A percentile compares a stretch with the other conserved stretches of the same genome.
These are phyloP conservation scores for Amanita polypyramis DNA, from an alignment of 768 basidiomycete genomes.

Conservation along the genomic window DNA sequence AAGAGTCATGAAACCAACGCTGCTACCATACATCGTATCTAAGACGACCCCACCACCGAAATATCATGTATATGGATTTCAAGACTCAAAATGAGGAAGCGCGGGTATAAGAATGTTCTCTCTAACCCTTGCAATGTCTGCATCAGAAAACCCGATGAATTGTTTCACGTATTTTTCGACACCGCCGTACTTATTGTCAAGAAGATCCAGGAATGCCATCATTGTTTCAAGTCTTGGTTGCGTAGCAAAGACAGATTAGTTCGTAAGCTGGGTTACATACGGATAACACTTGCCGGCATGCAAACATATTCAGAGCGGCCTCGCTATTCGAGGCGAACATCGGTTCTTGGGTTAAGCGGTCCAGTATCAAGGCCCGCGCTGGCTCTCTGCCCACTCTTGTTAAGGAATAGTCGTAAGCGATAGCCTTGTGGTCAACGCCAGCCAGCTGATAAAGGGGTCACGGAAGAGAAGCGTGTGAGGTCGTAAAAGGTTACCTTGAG, in stretches of 20 bases:
- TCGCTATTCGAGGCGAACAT: constrained; percentile 63
- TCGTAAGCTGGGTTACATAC: not conserved
- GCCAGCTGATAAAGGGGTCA: constrained; percentile 41
- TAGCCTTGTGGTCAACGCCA: constrained; percentile 52
- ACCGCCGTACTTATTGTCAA: constrained; percentile 59
- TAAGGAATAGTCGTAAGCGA: constrained; percentile 68
- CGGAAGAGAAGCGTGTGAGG: not conserved
- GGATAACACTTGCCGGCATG: constrained; percentile 45
- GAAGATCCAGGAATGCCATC: constrained; percentile 52
- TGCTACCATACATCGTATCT: not conserved
- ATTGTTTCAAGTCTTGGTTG: constrained; percentile 57
- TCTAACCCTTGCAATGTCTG: constrained; percentile 51
- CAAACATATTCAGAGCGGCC: constrained; percentile 76
- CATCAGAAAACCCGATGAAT: constrained; percentile 47
- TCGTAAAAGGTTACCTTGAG: constrained; percentile 39
- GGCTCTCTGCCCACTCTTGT: constrained; percentile 77
- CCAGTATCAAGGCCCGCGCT: constrained; percentile 58
- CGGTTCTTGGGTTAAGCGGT: constrained; percentile 58
- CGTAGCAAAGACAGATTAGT: not conserved
- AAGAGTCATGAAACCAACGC: not conserved
- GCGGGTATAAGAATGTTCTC: constrained; percentile 39
- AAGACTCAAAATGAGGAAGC: constrained; percentile 10
- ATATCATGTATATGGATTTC: not conserved
- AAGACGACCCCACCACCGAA: not conserved
- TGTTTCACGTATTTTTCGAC: constrained; percentile 51